phyloP scores from a whole-genome alignment of 1,139 yeast species.

The Pichia sp. region DNA sequence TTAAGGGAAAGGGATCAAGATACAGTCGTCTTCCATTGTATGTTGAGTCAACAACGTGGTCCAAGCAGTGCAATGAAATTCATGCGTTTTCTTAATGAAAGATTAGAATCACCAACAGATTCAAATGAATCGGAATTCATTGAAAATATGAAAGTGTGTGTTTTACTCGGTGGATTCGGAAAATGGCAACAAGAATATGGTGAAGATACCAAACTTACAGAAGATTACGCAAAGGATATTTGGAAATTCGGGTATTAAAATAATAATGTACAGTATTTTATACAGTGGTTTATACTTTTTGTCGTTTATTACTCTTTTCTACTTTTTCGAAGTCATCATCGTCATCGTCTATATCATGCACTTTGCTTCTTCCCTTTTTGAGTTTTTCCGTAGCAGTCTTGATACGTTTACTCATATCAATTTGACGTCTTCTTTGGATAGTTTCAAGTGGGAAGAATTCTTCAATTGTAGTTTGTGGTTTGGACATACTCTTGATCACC shows the following conservation, averaged over 20 bases:
- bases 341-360: not conserved
- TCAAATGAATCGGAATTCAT: constrained; percentile 20
- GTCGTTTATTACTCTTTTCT: constrained; percentile 3
- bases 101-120: constrained; percentile 20
- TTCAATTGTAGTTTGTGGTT: constrained; percentile 52
- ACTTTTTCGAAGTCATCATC: not conserved
- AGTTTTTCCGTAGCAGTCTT: constrained; percentile 56
- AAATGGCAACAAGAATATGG: constrained; percentile 82
- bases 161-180: constrained; percentile 80
- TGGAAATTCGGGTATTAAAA: constrained; percentile 43
- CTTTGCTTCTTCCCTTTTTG: constrained; percentile 24
- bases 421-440: constrained; percentile 43
- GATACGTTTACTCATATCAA: constrained; percentile 57
- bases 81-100: constrained; percentile 48
- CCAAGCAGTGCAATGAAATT: constrained; percentile 79
- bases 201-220: constrained; percentile 62
- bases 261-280: not conserved
- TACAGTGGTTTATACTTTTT: not conserved
- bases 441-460: constrained; percentile 55
- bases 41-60: constrained; percentile 85
- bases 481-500: constrained; percentile 74
- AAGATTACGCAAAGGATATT: constrained; percentile 54
- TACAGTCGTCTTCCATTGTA: constrained; percentile 85
- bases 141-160: constrained; percentile 54
- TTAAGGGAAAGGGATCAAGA: constrained; percentile 39